Base-by-base conservation (phyloP, 345 rosid genomes). In the Gossypium arboreum region DNA sequence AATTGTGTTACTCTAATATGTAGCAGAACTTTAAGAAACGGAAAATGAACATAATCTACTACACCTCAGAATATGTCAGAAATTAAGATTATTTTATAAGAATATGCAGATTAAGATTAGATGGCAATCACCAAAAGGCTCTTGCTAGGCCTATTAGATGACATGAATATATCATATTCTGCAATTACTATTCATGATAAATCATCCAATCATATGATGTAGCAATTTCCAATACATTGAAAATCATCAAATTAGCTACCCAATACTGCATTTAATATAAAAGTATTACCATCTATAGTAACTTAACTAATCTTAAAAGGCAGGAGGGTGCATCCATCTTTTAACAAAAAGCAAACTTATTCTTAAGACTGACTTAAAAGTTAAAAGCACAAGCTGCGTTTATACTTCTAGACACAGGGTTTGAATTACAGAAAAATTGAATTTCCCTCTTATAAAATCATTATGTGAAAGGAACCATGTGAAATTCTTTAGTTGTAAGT, bases 1-100 rank as follows among this genome's bases (percentile, higher is more conserved):
- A 73, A 67, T 41, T 25, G 55, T 18, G 34, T 50, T 44, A 76
- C 61, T n/a, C 68, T n/a, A 72, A 50, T 9, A 68, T 17, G 9
- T 24, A 50, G 55, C 64, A 55, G 43, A 71, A 34, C 34, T 54
- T 54, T 71, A 54, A 18, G 34, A 71, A 39, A 50, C 1, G 13
- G 25, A 71, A 52, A 52, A 16, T 27, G 47, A 27, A 20, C 61
- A 51, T 4, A 71, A 39, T 71, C 51, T 51, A 55, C 61, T 12
- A 34, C 48, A 71, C 11, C 13, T 16, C 25, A 54, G 27, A 55
- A 16, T 52, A 16, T 4, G 2, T 4, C 34, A 29, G 60, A n/a
- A 27, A n/a, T 25, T 17, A 52, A 17, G 44, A 52, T 17, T 27
- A 12, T 51, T 27, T 47, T 20, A 47, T 47, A 47, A 24, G 57